These are phyloP conservation scores for Botrytis medusae DNA, from an alignment of 2,329 filamentous ascomycete genomes.

Conservation along the genomic window DNA sequence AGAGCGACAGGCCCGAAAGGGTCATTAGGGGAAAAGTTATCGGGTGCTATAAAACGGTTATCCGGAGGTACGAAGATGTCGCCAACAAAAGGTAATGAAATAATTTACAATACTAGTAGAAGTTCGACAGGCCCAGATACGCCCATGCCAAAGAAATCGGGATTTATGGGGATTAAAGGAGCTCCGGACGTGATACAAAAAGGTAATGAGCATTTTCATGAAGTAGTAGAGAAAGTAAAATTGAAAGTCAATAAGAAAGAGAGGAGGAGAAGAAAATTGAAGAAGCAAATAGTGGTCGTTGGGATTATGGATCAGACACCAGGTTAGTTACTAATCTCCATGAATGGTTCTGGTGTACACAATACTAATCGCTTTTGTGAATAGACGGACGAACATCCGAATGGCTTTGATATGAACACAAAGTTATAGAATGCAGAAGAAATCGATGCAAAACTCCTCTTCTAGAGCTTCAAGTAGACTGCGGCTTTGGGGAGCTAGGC, in stretches of 20 bases:
- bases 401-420: conserved; percentile 30
- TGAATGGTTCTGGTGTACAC: neutral
- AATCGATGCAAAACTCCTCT: neutral
- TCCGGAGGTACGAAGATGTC: conserved; percentile 14
- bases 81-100: neutral
- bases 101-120: conserved; percentile 25
- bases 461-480: neutral
- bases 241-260: conserved; percentile 28
- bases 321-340: conserved; percentile 24
- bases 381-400: conserved; percentile 28
- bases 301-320: conserved; percentile 33
- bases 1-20: neutral
- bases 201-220: conserved; percentile 26
- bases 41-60: conserved; percentile 25
- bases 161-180: conserved; percentile 24
- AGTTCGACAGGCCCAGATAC: conserved; percentile 28
- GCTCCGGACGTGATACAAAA: conserved; percentile 24
- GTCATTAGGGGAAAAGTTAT: conserved; percentile 21
- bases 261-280: conserved; percentile 32
- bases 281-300: conserved; percentile 33
- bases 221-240: conserved; percentile 29
- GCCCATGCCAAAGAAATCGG: conserved; percentile 24
- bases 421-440: neutral
- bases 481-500: neutral
- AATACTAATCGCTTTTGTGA: conserved; percentile 17